phyloP scores from a whole-genome alignment of 148 eudicot species.

The Salicornia ramosissima region DNA sequence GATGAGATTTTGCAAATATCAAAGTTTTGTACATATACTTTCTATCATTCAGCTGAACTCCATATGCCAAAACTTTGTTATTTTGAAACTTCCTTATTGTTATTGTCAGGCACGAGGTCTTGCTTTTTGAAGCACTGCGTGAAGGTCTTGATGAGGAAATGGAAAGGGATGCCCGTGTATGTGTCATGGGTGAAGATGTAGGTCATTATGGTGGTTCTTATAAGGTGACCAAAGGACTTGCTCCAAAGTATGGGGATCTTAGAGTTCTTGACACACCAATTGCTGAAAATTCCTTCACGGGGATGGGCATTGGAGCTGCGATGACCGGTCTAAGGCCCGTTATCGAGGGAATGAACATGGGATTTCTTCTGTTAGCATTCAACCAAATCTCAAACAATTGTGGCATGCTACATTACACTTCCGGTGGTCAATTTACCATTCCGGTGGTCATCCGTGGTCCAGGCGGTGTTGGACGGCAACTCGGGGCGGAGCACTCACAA shows the following conservation, averaged over 20 bases:
- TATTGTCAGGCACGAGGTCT: constrained; percentile 59
- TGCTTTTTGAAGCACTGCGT: constrained; percentile 81
- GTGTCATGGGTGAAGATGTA: constrained; percentile 84
- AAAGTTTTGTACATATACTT: background rate
- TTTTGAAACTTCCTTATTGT: background rate
- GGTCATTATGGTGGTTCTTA: constrained; percentile 91
- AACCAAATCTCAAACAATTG: constrained; percentile 90
- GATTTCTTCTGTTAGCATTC: constrained; percentile 77
- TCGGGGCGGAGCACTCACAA: constrained; percentile 88
- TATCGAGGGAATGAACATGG: constrained; percentile 95
- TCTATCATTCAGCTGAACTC: background rate
- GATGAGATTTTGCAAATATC: background rate
- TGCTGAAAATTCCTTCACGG: constrained; percentile 88
- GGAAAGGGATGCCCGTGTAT: constrained; percentile 68
- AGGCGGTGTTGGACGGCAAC: constrained; percentile 91
- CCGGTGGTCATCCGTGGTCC: constrained; percentile 88
- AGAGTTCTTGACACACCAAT: constrained; percentile 89
- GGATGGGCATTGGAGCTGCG: constrained; percentile 91
- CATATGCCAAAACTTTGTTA: background rate
- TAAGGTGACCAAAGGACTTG: constrained; percentile 74
- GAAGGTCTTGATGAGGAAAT: constrained; percentile 94
- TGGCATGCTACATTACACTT: constrained; percentile 91
- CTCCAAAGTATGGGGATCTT: constrained; percentile 67
- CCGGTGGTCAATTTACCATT: constrained; percentile 87
- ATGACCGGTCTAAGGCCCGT: constrained; percentile 90